Evolutionary conservation across 176 grass and related monocot species (phyloP), one percentile per base, ranked within the genome.

Genomic region (Oryza punctata): DNA sequence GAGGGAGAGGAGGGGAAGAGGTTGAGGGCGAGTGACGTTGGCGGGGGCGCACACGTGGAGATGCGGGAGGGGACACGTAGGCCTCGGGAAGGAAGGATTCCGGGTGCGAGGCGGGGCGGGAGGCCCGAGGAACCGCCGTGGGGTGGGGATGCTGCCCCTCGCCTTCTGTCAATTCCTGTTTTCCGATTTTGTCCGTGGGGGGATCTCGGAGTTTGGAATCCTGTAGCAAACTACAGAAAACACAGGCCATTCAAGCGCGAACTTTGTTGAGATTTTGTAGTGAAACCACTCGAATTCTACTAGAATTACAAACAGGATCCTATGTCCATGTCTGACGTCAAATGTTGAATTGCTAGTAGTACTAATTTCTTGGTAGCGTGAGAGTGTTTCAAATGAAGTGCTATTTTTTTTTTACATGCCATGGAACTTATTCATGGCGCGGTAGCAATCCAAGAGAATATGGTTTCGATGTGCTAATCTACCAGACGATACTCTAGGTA

Each of bases 111-210:
- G 72, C 78, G 78, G 33, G 61, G 60, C 11, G 52, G 18, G 52
- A 21, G 52, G 52, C 52, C 47, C 72, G 72, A 84, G 69, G 65
- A 78, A 25, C 44, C 80, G 26, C 41, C 41, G 40, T 65, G 81
- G 72, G 63, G 30, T 72, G 60, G 29, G 44, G 67, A 29, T 19
- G 49, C 52, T 61, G 71, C 72, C 65, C 70, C 88, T 76, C 14
- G 77, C 74, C 86, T 88, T 79, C 88, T 85, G 78, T 85, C 88
- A 85, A 89, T 85, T 85, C 72, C 65, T 89, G 82, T 81, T 85
- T 85, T 52, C 87, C 77, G 73, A 83, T 78, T 78, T 72, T 82
- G 77, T 79, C 76, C 33, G 60, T 10, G 57, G 0, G 30, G 30
- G 21, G 35, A 21, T 79, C 81, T 79, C 37, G 61, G 76, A 79